phyloP scores from a whole-genome alignment of 2,329 filamentous ascomycete genomes.

The Aureobasidium subglaciale region DNA sequence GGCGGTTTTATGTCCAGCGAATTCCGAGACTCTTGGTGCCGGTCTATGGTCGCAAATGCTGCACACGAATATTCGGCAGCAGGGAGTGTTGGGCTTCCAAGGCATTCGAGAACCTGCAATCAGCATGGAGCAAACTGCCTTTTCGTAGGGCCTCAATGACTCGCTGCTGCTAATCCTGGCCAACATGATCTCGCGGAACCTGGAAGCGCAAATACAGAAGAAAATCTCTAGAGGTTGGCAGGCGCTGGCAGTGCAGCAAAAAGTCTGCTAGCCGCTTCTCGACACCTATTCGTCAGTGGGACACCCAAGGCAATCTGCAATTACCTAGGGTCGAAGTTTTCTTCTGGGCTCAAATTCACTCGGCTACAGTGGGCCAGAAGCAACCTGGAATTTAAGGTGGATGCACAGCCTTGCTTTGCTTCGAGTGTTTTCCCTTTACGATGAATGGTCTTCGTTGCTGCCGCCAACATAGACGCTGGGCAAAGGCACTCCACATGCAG shows the following conservation, averaged over 20 bases:
- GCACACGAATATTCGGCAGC: no score
- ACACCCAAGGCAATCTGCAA: not conserved
- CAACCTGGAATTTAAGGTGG: not conserved
- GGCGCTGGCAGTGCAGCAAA: conserved; percentile 31
- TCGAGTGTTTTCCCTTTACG: not conserved
- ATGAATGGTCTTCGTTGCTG: not conserved
- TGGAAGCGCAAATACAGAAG: conserved; percentile 26
- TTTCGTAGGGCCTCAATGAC: conserved; percentile 20
- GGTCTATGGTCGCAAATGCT: no score
- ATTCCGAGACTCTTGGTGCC: no score
- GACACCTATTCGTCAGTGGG: not conserved
- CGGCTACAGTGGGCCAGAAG: not conserved
- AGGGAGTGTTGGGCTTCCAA: no score
- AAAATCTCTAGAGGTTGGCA: conserved; percentile 33
- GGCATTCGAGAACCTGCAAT: no score
- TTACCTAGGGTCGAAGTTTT: not conserved
- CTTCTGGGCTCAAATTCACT: not conserved
- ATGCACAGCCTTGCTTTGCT: not conserved
- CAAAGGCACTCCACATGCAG: not conserved
- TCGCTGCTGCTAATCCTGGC: no score
- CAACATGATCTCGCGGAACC: conserved; percentile 29
- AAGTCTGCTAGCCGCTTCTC: conserved; percentile 33
- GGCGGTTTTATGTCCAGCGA: no score
- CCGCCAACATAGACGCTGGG: not conserved
- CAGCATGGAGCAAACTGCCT: conserved; percentile 23